Evolutionary conservation across 495 filamentous ascomycete species (phyloP), one percentile per base, ranked within the genome.

Genomic region (Pyrenula massariospora): DNA sequence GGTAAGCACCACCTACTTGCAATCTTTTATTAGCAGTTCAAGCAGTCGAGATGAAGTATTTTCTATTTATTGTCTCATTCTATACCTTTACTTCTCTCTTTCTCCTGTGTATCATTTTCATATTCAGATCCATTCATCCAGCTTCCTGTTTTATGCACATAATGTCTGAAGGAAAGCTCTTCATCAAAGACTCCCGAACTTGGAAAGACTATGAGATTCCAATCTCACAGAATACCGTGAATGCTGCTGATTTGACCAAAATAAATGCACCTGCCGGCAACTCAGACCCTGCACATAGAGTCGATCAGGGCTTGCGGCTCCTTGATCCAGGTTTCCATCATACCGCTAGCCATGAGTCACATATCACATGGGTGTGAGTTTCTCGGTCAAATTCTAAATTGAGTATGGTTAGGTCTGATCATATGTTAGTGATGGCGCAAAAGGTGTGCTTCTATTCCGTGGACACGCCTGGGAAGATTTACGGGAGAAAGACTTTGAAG

Each of bases 301-400:
- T 65, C 10, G 54, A 59, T 19, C 55, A 60, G 23, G 77, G 77
- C 2, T 65, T 82, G 2, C 67, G 75, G 1, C 61, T 83, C 1
- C 72, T 75, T 50, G 80, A 83, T 61, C 76, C 77, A 1, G 80
- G 75, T 1, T 71, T 78, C 58, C 68, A 74, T 25, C 82, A 82
- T 62, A 83, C 80, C 2, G 74, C 77, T 0, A 73, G 76, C 11
- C 68, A 72, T 15, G 65, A 76, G 55, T 72, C 73, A 3, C 65
- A 63, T 5, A 80, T 83, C 54, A 81, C n/a, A n/a, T n/a, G n/a
- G n/a, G 73, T 25, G 3, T 51, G 20, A 12, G 42, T 19, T 12
- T 2, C 36, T 22, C 21, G 19, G 50, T 22, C 20, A 12, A n/a
- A 10, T 22, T n/a, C 10, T 10, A 20, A 10, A 52, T 22, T 52